Percentiles rank a stretch among this genome's conserved stretches.
Conservation (phyloP, 2,329 filamentous ascomycete species). For the Fusarium kyushuense region DNA sequence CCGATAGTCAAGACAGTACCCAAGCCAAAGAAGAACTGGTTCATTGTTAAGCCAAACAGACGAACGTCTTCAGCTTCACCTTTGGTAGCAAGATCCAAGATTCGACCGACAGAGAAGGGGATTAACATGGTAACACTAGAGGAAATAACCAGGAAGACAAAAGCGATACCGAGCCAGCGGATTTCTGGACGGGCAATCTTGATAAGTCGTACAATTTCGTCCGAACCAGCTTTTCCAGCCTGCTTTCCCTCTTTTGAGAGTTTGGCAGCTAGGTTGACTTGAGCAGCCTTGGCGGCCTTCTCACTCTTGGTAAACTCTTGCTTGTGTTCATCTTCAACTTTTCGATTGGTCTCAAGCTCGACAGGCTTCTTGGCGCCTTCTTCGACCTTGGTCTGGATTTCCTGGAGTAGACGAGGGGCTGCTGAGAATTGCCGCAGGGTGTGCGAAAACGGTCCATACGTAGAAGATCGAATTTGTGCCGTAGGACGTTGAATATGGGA, state of each 20-base stretch:
- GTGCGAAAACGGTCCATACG: conserved; percentile 25
- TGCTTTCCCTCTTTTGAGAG: conserved; percentile 83
- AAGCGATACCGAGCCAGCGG: conserved; percentile 80
- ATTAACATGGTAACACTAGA: conserved; percentile 96
- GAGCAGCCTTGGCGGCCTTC: conserved; percentile 85
- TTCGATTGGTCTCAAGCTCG: conserved; percentile 49
- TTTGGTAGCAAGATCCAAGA: conserved; percentile 90
- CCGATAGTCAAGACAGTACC: conserved; percentile 82
- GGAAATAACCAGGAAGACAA: conserved; percentile 87
- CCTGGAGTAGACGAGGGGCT: conserved; percentile 38
- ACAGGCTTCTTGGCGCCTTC: conserved; percentile 55
- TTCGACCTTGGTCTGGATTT: conserved; percentile 47
- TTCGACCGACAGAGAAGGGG: conserved; percentile 95
- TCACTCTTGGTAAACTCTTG: conserved; percentile 75
- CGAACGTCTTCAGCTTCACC: conserved; percentile 72
- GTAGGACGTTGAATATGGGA: conserved; percentile 9
- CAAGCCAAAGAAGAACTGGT: conserved; percentile 88
- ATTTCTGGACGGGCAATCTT: conserved; percentile 90
- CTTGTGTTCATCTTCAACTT: conserved; percentile 53
- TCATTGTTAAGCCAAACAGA: conserved; percentile 85
- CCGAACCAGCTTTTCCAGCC: conserved; percentile 69
- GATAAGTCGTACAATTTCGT: conserved; percentile 87
- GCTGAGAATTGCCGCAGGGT: conserved; percentile 52
- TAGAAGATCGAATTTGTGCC: conserved; percentile 11
- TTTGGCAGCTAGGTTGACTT: conserved; percentile 89